These are phyloP conservation scores for Plasmodium coatneyi DNA, from an alignment of 169 alveolate species.

Conservation along the genomic window DNA sequence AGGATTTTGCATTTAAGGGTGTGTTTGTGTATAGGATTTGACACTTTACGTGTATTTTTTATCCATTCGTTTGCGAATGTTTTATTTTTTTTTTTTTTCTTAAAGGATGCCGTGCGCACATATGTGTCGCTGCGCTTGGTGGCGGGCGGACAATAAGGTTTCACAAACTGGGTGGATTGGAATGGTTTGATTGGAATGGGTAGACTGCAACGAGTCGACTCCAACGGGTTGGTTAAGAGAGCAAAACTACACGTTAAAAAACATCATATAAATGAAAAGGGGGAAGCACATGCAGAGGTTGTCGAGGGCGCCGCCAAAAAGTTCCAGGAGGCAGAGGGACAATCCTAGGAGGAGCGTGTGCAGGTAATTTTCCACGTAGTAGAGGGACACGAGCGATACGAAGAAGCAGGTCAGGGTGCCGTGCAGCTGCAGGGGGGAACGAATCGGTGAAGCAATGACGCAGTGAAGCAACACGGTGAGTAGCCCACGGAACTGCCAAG, in stretches of 20 bases:
- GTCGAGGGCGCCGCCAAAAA: slow-evolving; percentile 54
- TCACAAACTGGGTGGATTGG: too few relatives aligned
- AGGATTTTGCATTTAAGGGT: too few relatives aligned
- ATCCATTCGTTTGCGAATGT: neutral
- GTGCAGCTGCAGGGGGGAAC: slow-evolving; percentile 11
- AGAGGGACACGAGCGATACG: slow-evolving; percentile 45
- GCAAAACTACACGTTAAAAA: slow-evolving; percentile 25
- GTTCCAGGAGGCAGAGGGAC: slow-evolving; percentile 22
- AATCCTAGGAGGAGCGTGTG: slow-evolving; percentile 19
- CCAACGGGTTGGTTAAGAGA: neutral
- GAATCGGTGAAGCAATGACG: neutral
- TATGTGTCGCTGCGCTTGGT: neutral
- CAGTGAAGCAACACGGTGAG: neutral
- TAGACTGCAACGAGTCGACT: neutral
- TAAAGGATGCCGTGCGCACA: neutral
- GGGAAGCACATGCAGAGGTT: slow-evolving; percentile 62
- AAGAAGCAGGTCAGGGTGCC: slow-evolving; percentile 54
- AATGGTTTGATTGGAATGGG: too few relatives aligned
- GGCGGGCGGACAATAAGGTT: neutral
- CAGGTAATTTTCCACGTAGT: slow-evolving; percentile 4
- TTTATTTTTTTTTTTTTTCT: neutral
- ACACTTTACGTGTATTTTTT: neutral
- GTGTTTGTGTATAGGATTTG: too few relatives aligned
- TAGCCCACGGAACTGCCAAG: neutral
- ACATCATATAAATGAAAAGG: slow-evolving; percentile 40